A percentile compares a stretch with the other conserved stretches of the same genome.
phyloP scores from a whole-genome alignment of 495 filamentous ascomycete genomes.

The Neurospora hispaniola region DNA sequence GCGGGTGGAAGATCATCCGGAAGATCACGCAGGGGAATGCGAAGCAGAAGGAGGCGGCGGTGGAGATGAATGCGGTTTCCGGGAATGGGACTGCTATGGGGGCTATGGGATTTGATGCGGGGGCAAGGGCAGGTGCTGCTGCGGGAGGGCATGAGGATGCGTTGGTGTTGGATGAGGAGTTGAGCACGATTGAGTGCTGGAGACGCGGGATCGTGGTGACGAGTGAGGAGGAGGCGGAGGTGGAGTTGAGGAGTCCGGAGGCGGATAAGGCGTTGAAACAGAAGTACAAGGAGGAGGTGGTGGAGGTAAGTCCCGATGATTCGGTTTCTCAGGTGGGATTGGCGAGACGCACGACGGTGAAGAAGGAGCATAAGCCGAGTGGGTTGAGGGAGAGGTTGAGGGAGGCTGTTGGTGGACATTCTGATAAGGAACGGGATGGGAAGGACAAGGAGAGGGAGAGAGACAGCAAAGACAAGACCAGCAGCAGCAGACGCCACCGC shows the following conservation, averaged over 20 bases:
- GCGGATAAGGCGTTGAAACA: constrained; percentile 49
- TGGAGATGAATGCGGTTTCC: constrained; percentile 31
- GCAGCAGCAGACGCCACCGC: constrained; percentile 4
- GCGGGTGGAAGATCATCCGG: constrained; percentile 95
- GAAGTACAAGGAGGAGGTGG: constrained; percentile 14
- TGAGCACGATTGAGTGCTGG: constrained; percentile 71
- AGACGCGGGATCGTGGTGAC: constrained; percentile 57
- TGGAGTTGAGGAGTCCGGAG: constrained; percentile 74
- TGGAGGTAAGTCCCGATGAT: constrained; percentile 19
- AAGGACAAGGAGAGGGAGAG: constrained; percentile 21
- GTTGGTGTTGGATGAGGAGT: constrained; percentile 37
- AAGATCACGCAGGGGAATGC: constrained; percentile 44
- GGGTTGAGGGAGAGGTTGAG: constrained; percentile 7
- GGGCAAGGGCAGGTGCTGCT: neutral
- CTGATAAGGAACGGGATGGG: constrained; percentile 3
- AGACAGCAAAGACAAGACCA: constrained; percentile 9
- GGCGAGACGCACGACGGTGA: constrained; percentile 9
- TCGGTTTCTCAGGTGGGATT: constrained; percentile 17
- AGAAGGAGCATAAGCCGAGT: constrained; percentile 19
- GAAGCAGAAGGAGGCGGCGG: constrained; percentile 43
- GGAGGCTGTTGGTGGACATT: neutral
- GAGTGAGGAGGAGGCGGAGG: constrained; percentile 64
- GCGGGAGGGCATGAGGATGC: constrained; percentile 29
- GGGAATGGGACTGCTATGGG: neutral
- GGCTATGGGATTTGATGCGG: neutral